A percentile compares a stretch with the other conserved stretches of the same genome.
Conservation (phyloP, 2,329 filamentous ascomycete species). For the Polytolypa hystricis region DNA sequence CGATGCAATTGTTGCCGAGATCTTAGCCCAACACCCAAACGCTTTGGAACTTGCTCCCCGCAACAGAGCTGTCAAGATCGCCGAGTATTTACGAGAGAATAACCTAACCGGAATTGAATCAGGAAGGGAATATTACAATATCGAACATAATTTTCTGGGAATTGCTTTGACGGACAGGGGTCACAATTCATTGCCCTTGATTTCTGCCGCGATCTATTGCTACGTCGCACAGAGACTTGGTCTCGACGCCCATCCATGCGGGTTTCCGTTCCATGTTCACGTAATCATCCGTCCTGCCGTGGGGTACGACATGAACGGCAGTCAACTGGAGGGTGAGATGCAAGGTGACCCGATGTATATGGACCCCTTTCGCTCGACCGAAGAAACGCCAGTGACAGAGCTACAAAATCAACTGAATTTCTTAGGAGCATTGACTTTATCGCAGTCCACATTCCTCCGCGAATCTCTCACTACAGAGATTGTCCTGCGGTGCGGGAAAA, state of each 20-base stretch:
- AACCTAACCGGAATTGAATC: conserved; percentile 61
- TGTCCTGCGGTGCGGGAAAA: conserved; percentile 64
- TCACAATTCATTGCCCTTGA: conserved; percentile 73
- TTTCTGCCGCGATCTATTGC: conserved; percentile 80
- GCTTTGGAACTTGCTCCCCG: conserved; percentile 51
- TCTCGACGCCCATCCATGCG: conserved; percentile 65
- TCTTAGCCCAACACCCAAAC: conserved; percentile 43
- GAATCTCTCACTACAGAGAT: conserved; percentile 57
- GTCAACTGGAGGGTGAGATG: conserved; percentile 14
- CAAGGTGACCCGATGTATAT: conserved; percentile 58
- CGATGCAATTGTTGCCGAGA: conserved; percentile 48
- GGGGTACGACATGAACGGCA: conserved; percentile 50
- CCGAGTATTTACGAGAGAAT: conserved; percentile 55
- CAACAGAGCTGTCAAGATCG: conserved; percentile 55
- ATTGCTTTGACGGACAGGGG: conserved; percentile 60
- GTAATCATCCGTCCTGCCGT: conserved; percentile 57
- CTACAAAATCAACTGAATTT: conserved; percentile 51
- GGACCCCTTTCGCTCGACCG: conserved; percentile 63
- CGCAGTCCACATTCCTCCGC: conserved; percentile 45
- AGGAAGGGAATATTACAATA: conserved; percentile 59
- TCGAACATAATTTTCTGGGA: conserved; percentile 82
- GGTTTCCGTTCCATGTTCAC: conserved; percentile 77
- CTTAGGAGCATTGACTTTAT: conserved; percentile 32
- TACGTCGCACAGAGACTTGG: conserved; percentile 63
- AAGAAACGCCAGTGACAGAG: conserved; percentile 52